These are phyloP conservation scores for Heracleum sosnowskyi DNA, from an alignment of 129 eudicot genomes.

Conservation along the genomic window DNA sequence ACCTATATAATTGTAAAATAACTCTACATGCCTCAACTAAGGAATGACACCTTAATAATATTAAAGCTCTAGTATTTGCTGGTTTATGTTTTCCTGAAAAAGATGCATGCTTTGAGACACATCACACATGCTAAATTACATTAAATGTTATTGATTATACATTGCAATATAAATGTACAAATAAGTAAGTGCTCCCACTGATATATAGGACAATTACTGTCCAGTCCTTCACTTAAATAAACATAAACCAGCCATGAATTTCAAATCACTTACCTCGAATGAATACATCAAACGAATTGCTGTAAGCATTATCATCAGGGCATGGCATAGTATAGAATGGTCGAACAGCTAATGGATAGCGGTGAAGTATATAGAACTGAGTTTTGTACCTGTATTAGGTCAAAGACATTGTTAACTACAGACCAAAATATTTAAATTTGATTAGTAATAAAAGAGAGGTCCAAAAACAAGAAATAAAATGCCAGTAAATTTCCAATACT, in stretches of 20 bases:
- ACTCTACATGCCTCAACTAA: neutral
- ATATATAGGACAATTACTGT: neutral
- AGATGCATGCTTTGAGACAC: neutral
- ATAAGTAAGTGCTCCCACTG: neutral
- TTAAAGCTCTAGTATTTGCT: neutral
- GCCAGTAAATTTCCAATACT: conserved; percentile 30
- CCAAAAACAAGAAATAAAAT: neutral
- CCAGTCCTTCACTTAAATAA: neutral
- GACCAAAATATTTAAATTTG: neutral
- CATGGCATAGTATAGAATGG: conserved; percentile 99
- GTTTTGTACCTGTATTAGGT: conserved; percentile 55
- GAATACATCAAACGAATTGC: conserved; percentile 92
- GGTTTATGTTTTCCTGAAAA: neutral
- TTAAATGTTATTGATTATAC: neutral
- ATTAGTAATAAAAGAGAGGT: neutral
- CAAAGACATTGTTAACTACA: neutral
- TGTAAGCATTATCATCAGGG: conserved; percentile 41
- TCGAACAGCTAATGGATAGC: conserved; percentile 74
- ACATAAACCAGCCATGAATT: neutral
- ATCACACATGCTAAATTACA: neutral
- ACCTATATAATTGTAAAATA: neutral
- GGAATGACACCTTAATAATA: neutral
- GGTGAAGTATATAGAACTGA: conserved; percentile 83
- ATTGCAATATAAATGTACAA: neutral
- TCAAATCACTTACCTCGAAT: conserved; percentile 43